phyloP scores from a whole-genome alignment of 441 rosid species.

The Erodium moschatum region DNA sequence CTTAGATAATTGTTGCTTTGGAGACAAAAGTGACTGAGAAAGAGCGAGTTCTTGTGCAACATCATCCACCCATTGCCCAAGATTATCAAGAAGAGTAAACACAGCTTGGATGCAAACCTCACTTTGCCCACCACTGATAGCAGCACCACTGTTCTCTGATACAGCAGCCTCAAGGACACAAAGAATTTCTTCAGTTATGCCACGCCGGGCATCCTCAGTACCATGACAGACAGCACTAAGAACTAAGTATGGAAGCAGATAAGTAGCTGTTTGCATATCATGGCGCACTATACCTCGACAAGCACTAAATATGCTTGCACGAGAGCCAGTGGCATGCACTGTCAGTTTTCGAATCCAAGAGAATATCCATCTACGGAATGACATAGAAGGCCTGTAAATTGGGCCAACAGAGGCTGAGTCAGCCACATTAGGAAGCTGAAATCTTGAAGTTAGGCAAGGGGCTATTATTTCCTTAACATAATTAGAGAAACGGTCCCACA shows the following conservation, averaged over 20 bases:
- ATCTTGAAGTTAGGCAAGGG: constrained; percentile 93
- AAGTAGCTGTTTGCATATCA: constrained; percentile 87
- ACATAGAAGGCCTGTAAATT: constrained; percentile 87
- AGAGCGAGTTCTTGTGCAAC: constrained; percentile 82
- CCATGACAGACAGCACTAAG: constrained; percentile 89
- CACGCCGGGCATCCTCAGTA: constrained; percentile 69
- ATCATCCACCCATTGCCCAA: constrained; percentile 99
- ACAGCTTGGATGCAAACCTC: constrained; percentile 97
- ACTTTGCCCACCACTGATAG: constrained; percentile 60
- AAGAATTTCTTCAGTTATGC: constrained; percentile 83
- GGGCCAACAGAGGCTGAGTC: constrained; percentile 70
- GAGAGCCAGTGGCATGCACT: constrained; percentile 82
- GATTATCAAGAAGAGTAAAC: constrained; percentile 95
- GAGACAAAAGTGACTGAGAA: constrained; percentile 45
- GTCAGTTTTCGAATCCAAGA: constrained; percentile 84
- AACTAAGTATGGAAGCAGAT: constrained; percentile 91
- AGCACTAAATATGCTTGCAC: constrained; percentile 79
- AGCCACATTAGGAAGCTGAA: constrained; percentile 83
- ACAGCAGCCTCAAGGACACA: constrained; percentile 89
- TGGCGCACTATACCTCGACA: constrained; percentile 98
- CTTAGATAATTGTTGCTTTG: constrained; percentile 61
- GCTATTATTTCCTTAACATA: constrained; percentile 96
- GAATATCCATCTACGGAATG: constrained; percentile 94
- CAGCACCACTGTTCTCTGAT: constrained; percentile 61
- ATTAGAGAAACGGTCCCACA: constrained; percentile 92